Conservation (phyloP, 495 filamentous ascomycete species). For the Penicillium coprophilum region DNA sequence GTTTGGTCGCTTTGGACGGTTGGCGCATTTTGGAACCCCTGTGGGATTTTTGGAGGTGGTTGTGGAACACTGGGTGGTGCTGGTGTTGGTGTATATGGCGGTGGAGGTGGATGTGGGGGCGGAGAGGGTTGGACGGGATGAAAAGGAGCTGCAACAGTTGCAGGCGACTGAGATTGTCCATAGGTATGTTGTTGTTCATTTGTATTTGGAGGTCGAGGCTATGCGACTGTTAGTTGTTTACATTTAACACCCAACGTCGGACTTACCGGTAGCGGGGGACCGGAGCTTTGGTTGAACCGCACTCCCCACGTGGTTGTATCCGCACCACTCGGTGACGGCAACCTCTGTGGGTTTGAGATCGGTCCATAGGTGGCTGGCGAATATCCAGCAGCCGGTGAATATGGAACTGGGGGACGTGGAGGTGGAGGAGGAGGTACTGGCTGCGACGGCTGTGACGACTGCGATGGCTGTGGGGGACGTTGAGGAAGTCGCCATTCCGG, state of each 20-base stretch:
- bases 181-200: constrained; percentile 26
- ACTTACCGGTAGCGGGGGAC: constrained; percentile 50
- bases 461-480: constrained; percentile 20
- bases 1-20: constrained; percentile 19
- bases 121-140: constrained; percentile 23
- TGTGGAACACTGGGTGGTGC: constrained; percentile 35
- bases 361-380: constrained; percentile 43
- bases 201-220: constrained; percentile 46
- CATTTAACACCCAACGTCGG: background rate
- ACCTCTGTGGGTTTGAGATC: constrained; percentile 29
- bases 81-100: constrained; percentile 29
- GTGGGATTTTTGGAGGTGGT: constrained; percentile 44
- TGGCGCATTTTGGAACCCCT: constrained; percentile 29
- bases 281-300: constrained; percentile 41
- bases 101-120: constrained; percentile 26
- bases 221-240: constrained; percentile 7
- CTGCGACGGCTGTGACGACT: constrained; percentile 19
- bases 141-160: constrained; percentile 19
- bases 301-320: constrained; percentile 48
- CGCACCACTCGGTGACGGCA: constrained; percentile 26
- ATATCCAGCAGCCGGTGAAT: constrained; percentile 41
- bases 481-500: constrained; percentile 47
- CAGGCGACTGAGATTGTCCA: constrained; percentile 19
- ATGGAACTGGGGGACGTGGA: constrained; percentile 24
- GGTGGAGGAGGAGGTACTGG: constrained; percentile 17